These are phyloP conservation scores for Chalciporus pseudorubinellus DNA, from an alignment of 768 basidiomycete genomes.

Conservation along the genomic window DNA sequence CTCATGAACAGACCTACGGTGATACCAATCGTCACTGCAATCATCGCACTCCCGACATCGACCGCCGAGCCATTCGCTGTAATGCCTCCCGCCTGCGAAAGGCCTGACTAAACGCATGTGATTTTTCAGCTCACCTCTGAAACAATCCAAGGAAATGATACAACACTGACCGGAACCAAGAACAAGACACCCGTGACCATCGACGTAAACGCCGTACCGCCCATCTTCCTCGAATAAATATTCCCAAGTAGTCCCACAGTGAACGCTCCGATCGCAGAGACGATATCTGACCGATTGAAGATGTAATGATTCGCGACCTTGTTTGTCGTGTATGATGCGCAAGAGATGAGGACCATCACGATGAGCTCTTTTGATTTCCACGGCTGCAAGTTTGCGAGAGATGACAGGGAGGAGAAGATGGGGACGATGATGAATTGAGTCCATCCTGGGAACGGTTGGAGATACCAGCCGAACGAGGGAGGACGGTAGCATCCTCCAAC, in stretches of 20 bases:
- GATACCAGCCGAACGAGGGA: slow-evolving; percentile 64
- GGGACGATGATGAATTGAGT: slow-evolving; percentile 75
- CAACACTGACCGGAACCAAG: slow-evolving; percentile 70
- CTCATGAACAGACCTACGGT: slow-evolving; percentile 89
- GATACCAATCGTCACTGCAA: slow-evolving; percentile 87
- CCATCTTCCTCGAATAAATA: slow-evolving; percentile 75
- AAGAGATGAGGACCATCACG: slow-evolving; percentile 85
- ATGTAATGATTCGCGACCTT: slow-evolving; percentile 83
- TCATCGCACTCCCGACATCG: slow-evolving; percentile 85
- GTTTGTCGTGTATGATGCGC: slow-evolving; percentile 74
- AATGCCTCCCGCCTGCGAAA: slow-evolving; percentile 84
- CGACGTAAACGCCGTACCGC: slow-evolving; percentile 84
- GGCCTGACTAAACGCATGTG: slow-evolving; percentile 55
- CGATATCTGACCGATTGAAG: slow-evolving; percentile 79
- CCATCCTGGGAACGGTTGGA: slow-evolving; percentile 81
- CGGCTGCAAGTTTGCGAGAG: slow-evolving; percentile 77
- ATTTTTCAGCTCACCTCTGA: neutral
- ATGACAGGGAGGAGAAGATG: slow-evolving; percentile 66
- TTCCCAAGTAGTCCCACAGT: slow-evolving; percentile 78
- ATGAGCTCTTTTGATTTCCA: slow-evolving; percentile 65
- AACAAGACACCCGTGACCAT: slow-evolving; percentile 91
- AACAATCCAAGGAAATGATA: neutral
- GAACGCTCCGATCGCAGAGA: slow-evolving; percentile 83
- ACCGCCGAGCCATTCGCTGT: slow-evolving; percentile 78
- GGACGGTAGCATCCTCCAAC: slow-evolving; percentile 72